phyloP scores from a whole-genome alignment of 306 rosid species.

The Corylus heterophylla region DNA sequence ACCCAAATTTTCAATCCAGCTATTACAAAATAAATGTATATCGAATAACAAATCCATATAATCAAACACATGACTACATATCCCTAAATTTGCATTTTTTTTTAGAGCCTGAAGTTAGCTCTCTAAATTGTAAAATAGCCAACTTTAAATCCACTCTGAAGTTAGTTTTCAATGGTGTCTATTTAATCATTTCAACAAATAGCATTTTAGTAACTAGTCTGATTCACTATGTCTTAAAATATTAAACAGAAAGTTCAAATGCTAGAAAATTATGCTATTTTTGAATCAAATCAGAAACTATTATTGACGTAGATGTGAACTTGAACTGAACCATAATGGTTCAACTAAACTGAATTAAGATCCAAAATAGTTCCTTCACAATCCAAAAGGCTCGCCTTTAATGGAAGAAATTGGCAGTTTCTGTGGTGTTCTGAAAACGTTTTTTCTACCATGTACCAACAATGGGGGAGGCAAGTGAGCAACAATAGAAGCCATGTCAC shows the following conservation, averaged over 20 bases:
- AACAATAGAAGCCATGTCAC: conserved; percentile 65
- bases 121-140: background rate
- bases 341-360: background rate
- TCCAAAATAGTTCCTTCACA: background rate
- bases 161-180: background rate
- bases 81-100: no score
- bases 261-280: background rate
- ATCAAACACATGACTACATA: no score
- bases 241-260: background rate
- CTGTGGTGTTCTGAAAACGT: conserved; percentile 28
- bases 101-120: no score
- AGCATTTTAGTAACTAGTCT: background rate
- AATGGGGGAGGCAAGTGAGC: conserved; percentile 62
- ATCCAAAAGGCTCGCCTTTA: conserved; percentile 30
- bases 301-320: background rate
- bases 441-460: conserved; percentile 42
- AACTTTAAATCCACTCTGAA: background rate
- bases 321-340: background rate
- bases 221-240: background rate
- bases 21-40: no score
- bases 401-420: conserved; percentile 37
- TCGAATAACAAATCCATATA: no score
- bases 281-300: background rate
- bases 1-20: no score
- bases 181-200: background rate